phyloP scores from a whole-genome alignment of 176 grass and related monocot species.

The Urochloa ruziziensis region DNA sequence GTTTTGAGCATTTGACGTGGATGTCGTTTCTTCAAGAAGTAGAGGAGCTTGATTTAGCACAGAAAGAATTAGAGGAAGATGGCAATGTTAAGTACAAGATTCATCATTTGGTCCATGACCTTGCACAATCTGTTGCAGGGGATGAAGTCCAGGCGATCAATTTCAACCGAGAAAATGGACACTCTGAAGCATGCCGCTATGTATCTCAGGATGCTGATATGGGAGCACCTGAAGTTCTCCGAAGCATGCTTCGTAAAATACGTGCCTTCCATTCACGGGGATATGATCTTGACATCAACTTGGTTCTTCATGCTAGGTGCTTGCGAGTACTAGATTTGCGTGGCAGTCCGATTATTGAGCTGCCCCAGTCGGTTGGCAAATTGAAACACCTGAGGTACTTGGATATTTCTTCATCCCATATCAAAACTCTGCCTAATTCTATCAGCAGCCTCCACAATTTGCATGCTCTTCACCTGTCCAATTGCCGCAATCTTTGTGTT shows the following conservation, averaged over 20 bases:
- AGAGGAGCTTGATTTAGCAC: conserved; percentile 29
- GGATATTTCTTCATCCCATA: conserved; percentile 47
- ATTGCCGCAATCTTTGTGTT: conserved; percentile 38
- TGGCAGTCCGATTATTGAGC: conserved; percentile 27
- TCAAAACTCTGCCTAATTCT: conserved; percentile 47
- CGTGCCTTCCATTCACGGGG: conserved; percentile 51
- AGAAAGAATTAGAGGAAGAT: conserved; percentile 33
- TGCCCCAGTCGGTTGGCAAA: conserved; percentile 35
- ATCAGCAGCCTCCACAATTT: conserved; percentile 51
- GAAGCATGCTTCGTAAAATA: conserved; percentile 17
- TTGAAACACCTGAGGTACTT: conserved; percentile 61
- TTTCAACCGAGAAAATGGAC: conserved; percentile 1
- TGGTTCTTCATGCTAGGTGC: conserved; percentile 12
- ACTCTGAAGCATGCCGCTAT: conserved; percentile 30
- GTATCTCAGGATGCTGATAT: conserved; percentile 25
- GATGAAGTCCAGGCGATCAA: conserved; percentile 47
- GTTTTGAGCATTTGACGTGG: conserved; percentile 49
- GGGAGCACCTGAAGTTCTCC: not conserved
- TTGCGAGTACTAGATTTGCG: conserved; percentile 52
- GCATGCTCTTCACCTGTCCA: conserved; percentile 41
- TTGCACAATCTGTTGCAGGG: conserved; percentile 53
- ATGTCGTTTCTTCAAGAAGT: conserved; percentile 67
- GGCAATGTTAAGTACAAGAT: conserved; percentile 50
- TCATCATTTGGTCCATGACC: conserved; percentile 63
- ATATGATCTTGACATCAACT: conserved; percentile 2